Evolutionary conservation across 371 early-diverging fungal genomes (phyloP), one percentile per base, ranked within the genome.

Genomic region (Thermomucor indicae-seudaticae): DNA sequence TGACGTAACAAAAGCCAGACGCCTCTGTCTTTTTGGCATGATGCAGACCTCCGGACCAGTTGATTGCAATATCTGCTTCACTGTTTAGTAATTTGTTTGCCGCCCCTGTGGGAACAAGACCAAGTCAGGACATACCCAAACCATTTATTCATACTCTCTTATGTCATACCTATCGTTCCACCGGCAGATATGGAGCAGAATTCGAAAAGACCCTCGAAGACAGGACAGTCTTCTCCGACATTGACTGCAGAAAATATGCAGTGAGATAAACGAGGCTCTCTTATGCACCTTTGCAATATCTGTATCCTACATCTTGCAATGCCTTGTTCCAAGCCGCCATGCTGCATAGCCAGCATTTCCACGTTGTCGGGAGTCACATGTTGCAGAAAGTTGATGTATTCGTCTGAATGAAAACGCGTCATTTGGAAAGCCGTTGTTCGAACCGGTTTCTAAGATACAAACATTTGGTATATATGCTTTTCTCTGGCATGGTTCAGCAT

Each of bases 401-500:
- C 99, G 65, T 96, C 93, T 12, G 98, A 87, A 70, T 99, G 99
- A 65, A 99, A 99, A 53, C 92, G 91, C 6, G 96, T 97, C 87
- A 99, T 90, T 79, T 99, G 93, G 45, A 81, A 78, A 43, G 84
- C 80, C 23, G 92, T 91, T 32, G 97, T 97, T n/a, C 93, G 86
- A 20, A 68, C 72, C 4, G 96, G 95, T 62, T 88, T 78, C 88
- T 92, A 62, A 25, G 29, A 12, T 35, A 16, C 16, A 32, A 20
- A 20, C 24, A 38, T 32, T n/a, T n/a, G n/a, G n/a, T n/a, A n/a
- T n/a, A n/a, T n/a, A n/a, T n/a, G n/a, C n/a, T n/a, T n/a, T n/a
- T n/a, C n/a, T n/a, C n/a, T n/a, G n/a, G n/a, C n/a, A n/a, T n/a
- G n/a, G n/a, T n/a, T n/a, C n/a, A n/a, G n/a, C n/a, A n/a, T n/a